Evolutionary conservation across 1,139 yeast species (phyloP).

Genomic region (Pichia sp.): DNA sequence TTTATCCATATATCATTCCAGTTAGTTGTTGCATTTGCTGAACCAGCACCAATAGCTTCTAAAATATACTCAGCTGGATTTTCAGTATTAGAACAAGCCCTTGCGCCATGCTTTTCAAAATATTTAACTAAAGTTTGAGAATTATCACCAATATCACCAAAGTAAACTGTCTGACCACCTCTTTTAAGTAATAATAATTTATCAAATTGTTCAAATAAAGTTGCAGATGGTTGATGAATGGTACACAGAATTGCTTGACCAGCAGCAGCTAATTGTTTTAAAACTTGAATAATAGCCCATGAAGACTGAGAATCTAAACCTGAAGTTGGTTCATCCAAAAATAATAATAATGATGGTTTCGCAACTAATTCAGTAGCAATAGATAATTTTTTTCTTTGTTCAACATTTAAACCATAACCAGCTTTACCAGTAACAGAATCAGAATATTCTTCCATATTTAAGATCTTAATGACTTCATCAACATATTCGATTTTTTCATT

Average conservation of each 20-base stretch:
- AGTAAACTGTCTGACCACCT: slow-evolving; percentile 54
- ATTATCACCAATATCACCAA: slow-evolving; percentile 50
- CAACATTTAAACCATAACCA: slow-evolving; percentile 52
- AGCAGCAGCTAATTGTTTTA: slow-evolving; percentile 38
- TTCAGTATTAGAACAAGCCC: slow-evolving; percentile 41
- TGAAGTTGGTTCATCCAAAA: slow-evolving; percentile 48
- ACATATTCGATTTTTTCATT: slow-evolving; percentile 42
- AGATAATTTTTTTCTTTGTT: slow-evolving; percentile 34
- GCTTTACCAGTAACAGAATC: slow-evolving; percentile 50
- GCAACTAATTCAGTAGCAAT: slow-evolving; percentile 49
- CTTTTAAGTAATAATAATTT: slow-evolving; percentile 36
- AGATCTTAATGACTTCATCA: slow-evolving; percentile 42
- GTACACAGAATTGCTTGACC: slow-evolving; percentile 51
- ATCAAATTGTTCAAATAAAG: slow-evolving; percentile 43
- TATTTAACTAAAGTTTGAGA: slow-evolving; percentile 41
- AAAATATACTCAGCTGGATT: slow-evolving; percentile 53
- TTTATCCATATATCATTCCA: slow-evolving; percentile 42
- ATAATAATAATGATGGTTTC: slow-evolving; percentile 41
- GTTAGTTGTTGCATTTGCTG: slow-evolving; percentile 37
- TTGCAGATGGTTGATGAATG: slow-evolving; percentile 55
- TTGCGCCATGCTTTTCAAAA: slow-evolving; percentile 47
- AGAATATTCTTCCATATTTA: slow-evolving; percentile 46
- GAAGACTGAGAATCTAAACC: slow-evolving; percentile 49
- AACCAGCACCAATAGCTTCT: slow-evolving; percentile 56
- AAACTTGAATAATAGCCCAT: slow-evolving; percentile 42